phyloP scores from a whole-genome alignment of 805 yeast species.

The Metschnikowia cerradonensis region DNA sequence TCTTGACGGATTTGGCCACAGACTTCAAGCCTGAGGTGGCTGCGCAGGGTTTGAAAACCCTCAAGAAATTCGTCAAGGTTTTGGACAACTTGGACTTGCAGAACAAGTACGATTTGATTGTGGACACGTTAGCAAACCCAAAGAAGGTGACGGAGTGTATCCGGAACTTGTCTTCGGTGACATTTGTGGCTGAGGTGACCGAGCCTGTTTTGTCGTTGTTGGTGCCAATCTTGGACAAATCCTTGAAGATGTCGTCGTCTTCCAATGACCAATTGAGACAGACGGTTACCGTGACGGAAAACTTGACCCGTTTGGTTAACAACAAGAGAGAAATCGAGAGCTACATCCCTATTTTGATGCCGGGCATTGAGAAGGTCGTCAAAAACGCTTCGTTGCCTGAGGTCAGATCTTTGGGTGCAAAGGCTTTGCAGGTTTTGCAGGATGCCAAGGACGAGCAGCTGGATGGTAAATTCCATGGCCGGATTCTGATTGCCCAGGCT shows the following conservation, averaged over 20 bases:
- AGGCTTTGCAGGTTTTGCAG: constrained; percentile 76
- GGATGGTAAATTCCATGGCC: constrained; percentile 74
- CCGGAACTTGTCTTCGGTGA: constrained; percentile 84
- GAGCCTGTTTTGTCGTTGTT: constrained; percentile 88
- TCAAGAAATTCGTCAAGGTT: constrained; percentile 69
- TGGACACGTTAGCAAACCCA: constrained; percentile 88
- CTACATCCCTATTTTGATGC: constrained; percentile 80
- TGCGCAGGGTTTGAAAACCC: constrained; percentile 69
- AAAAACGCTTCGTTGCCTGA: constrained; percentile 93
- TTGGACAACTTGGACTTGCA: constrained; percentile 90
- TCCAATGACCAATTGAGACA: constrained; percentile 96
- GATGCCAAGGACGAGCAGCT: constrained; percentile 71
- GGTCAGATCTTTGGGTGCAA: constrained; percentile 87
- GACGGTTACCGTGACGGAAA: constrained; percentile 93
- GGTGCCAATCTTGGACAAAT: constrained; percentile 89
- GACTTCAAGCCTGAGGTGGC: constrained; percentile 97
- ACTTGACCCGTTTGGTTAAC: constrained; percentile 91
- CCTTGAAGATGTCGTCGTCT: constrained; percentile 79
- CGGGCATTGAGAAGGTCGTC: constrained; percentile 87
- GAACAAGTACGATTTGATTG: constrained; percentile 77
- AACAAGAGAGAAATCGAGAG: constrained; percentile 87
- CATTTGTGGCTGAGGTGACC: constrained; percentile 97
- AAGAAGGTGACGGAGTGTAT: constrained; percentile 83
- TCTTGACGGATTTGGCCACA: constrained; percentile 82
- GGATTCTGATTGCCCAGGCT: constrained; percentile 57